Conservation (phyloP, 2,329 filamentous ascomycete genomes). For the Penicillium sp. region DNA sequence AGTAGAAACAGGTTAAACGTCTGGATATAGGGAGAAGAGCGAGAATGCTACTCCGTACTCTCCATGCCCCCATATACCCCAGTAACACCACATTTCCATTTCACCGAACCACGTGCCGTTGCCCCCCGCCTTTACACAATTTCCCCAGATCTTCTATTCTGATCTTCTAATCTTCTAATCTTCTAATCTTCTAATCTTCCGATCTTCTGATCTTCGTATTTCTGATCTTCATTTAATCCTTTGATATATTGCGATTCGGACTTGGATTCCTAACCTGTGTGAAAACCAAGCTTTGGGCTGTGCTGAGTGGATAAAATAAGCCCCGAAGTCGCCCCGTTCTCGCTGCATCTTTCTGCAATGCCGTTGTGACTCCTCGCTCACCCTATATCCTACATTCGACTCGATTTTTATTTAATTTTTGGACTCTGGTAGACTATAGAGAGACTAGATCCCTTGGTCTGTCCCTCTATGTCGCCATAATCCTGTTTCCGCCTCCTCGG, state of each 20-base stretch:
- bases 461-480: constrained; percentile 7
- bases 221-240: neutral
- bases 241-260: neutral
- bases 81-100: neutral
- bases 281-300: neutral
- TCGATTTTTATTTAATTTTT: neutral
- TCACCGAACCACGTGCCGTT: constrained; percentile 5
- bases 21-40: neutral
- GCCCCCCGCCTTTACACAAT: constrained; percentile 5
- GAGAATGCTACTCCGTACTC: neutral
- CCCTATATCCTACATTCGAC: neutral
- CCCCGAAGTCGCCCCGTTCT: neutral
- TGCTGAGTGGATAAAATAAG: neutral
- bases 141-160: constrained; percentile 11
- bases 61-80: neutral
- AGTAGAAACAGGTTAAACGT: neutral
- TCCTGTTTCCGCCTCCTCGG: neutral
- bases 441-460: neutral
- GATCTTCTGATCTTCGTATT: neutral
- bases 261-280: neutral
- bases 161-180: neutral
- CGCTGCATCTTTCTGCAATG: constrained; percentile 1
- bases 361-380: neutral
- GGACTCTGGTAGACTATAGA: neutral
- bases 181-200: neutral